phyloP scores from a whole-genome alignment of 2,329 filamentous ascomycete genomes.

The Penicillium sp. region DNA sequence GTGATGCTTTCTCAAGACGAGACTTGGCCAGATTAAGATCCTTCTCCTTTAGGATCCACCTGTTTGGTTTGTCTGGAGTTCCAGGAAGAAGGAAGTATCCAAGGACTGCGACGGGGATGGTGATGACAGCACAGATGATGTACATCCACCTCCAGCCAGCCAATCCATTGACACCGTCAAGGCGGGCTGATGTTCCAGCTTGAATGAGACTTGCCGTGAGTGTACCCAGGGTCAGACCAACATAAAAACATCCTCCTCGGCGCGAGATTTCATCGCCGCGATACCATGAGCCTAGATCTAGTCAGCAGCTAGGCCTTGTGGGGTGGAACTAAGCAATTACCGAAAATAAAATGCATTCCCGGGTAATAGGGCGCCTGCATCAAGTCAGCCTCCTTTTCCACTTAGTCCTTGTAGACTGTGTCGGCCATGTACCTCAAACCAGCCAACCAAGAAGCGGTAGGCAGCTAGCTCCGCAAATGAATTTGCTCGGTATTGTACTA shows the following conservation, averaged over 20 bases:
- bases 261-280: constrained; percentile 53
- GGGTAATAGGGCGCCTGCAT: constrained; percentile 43
- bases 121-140: constrained; percentile 59
- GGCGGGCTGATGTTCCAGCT: constrained; percentile 45
- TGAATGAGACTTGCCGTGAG: constrained; percentile 58
- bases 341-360: constrained; percentile 42
- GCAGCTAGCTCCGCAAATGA: constrained; percentile 56
- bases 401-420: not conserved
- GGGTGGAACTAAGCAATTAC: constrained; percentile 13
- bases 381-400: not conserved
- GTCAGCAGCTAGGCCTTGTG: not conserved
- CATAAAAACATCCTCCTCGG: constrained; percentile 58
- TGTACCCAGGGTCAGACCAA: constrained; percentile 56
- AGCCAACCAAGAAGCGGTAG: constrained; percentile 60
- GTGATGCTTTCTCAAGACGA: constrained; percentile 52
- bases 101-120: constrained; percentile 57
- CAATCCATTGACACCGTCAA: constrained; percentile 52
- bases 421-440: constrained; percentile 50
- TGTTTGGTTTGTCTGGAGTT: constrained; percentile 56
- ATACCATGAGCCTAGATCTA: constrained; percentile 51
- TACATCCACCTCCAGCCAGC: constrained; percentile 63
- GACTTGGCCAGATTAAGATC: constrained; percentile 53
- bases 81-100: constrained; percentile 59
- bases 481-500: constrained; percentile 58
- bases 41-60: constrained; percentile 49